Evolutionary conservation across 2,329 filamentous ascomycete genomes (phyloP).

Genomic region (Cordyceps javanica): DNA sequence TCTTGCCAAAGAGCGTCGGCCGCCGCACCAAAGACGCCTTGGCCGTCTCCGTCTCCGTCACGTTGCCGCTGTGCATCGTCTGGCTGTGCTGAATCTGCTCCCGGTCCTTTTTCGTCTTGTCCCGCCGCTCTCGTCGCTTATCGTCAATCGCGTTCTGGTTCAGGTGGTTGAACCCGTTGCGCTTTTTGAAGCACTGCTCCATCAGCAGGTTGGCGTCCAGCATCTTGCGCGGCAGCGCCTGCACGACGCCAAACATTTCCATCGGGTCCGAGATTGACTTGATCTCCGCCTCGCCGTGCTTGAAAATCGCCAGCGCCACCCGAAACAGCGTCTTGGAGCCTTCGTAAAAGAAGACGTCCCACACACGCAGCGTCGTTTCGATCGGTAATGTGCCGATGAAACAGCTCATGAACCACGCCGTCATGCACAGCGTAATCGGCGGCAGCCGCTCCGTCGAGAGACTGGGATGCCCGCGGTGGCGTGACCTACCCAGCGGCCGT

Average conservation of each 20-base stretch:
- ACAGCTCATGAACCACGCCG: constrained; percentile 96
- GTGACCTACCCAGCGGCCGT: constrained; percentile 32
- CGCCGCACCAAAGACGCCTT: constrained; percentile 17
- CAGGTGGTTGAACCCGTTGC: constrained; percentile 74
- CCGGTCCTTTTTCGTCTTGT: constrained; percentile 41
- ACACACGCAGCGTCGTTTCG: constrained; percentile 84
- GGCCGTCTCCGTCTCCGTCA: constrained; percentile 23
- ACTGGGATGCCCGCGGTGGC: constrained; percentile 32
- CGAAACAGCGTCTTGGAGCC: constrained; percentile 91
- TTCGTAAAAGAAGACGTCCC: constrained; percentile 95
- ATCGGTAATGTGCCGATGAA: constrained; percentile 91
- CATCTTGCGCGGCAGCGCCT: constrained; percentile 74
- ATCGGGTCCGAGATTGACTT: constrained; percentile 75
- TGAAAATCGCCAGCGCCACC: constrained; percentile 86
- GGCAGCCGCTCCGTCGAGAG: constrained; percentile 57
- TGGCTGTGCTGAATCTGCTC: constrained; percentile 21
- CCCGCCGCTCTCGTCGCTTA: constrained; percentile 62
- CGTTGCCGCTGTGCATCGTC: constrained; percentile 24
- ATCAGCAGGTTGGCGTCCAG: constrained; percentile 77
- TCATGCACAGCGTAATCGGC: constrained; percentile 86
- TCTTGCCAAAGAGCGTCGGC: constrained; percentile 39
- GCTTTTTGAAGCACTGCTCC: constrained; percentile 74
- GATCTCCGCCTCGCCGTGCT: constrained; percentile 76
- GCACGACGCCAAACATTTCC: constrained; percentile 93
- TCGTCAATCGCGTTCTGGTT: constrained; percentile 78